Evolutionary conservation across 805 yeast genomes (phyloP), one percentile per base, ranked within the genome.

Genomic region (Starmerella vitae): DNA sequence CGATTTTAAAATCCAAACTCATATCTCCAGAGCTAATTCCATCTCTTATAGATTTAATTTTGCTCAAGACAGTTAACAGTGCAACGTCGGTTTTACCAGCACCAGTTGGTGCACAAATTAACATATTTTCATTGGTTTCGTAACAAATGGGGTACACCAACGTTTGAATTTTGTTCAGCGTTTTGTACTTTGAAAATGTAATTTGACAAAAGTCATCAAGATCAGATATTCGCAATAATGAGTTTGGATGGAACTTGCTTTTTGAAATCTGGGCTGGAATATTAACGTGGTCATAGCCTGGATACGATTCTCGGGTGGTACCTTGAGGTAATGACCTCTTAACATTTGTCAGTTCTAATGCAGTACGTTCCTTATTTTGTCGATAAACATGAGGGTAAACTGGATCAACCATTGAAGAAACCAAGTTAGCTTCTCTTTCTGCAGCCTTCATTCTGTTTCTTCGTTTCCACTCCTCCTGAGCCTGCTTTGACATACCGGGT

Each of bases 11-110:
- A 44, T 78, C 88, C 7, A 8, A 28, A n/a, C 14, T 19, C 7
- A 8, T 13, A 47, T 13, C 72, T 51, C 18, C 68, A 47, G 12
- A 72, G 51, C 18, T 67, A 74, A 4, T 62, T 70, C 1, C 68
- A 4, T 39, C 34, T 4, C 28, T 18, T 3, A 28, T 42, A 2
- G 33, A 5, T 26, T 75, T 72, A 12, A 88, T 76, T 0, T 91
- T 72, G 52, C 80, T 88, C 37, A 86, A 62, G 45, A 86, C 75
- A 0, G 95, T 66, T 28, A 86, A 62, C 42, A 86, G 60, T 0
- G 96, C 96, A 20, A 86, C 88, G 58, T 86, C 95, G 0, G 96
- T 86, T 56, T 86, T 86, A 71, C 96, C 96, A 5, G 96, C 94
- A 68, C 96, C 96, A 0, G 96, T 86, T 1, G 96, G 96, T 0